Percentiles rank a stretch among this genome's conserved stretches.
Conservation (phyloP, 192 early-diverging fungal species). For the Entrophospora sp. region DNA sequence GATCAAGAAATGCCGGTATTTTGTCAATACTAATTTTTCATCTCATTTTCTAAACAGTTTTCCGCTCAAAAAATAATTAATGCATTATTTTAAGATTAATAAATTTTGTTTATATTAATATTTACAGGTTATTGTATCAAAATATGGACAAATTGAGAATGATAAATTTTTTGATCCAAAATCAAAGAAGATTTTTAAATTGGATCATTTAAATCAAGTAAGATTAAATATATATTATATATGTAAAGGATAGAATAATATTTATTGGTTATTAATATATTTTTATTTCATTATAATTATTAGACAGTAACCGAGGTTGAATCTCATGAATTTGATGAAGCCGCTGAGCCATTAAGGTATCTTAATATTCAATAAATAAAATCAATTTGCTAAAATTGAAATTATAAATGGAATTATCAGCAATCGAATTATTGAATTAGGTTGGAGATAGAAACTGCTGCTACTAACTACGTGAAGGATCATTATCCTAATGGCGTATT, state of each 20-base stretch:
- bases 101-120: background rate
- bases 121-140: constrained; percentile 65
- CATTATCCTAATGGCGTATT: constrained; percentile 73
- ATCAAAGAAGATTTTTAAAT: constrained; percentile 55
- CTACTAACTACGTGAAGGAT: constrained; percentile 55
- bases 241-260: background rate
- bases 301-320: constrained; percentile 31
- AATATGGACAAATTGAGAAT: constrained; percentile 57
- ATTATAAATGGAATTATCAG: too few relatives aligned
- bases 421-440: too few relatives aligned
- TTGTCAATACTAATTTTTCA: too few relatives aligned
- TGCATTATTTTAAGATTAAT: background rate
- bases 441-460: constrained; percentile 52
- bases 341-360: constrained; percentile 33
- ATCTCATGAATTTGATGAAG: constrained; percentile 23
- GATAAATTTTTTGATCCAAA: constrained; percentile 69
- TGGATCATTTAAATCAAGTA: constrained; percentile 74
- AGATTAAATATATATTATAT: background rate
- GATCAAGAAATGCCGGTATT: constrained; percentile 50
- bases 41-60: background rate
- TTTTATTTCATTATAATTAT: constrained; percentile 2
- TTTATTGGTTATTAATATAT: background rate
- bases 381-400: too few relatives aligned
- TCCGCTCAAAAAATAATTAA: background rate
- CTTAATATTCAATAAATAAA: too few relatives aligned